Evolutionary conservation across 805 yeast genomes (phyloP), one percentile per base, ranked within the genome.

Genomic region (Wickerhamiella galacta): DNA sequence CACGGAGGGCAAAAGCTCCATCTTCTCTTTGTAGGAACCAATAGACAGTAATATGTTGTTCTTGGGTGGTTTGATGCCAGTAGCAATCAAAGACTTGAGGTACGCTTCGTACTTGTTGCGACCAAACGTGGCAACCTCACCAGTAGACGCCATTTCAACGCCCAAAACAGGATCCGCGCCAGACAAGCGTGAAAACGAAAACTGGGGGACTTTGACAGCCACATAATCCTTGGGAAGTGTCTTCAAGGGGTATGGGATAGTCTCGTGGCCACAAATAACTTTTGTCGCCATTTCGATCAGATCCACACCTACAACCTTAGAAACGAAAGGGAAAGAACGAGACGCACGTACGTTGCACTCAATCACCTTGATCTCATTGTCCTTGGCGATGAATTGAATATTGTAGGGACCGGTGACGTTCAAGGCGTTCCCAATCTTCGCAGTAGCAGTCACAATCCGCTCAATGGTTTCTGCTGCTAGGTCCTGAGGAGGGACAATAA

Each of bases 271-370:
- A 72, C 75, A 73, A 48, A 87, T 79, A 31, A 95, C 95, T 57
- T 79, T 81, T 34, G 95, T 85, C 32, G 98, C 96, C 77, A 87
- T 73, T 59, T 85, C 96, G 60, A 87, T 87, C 63, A 87, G 68
- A 57, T 87, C 93, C 37, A 87, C 83, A 43, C 95, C 95, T 43
- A 83, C 83, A 49, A 83, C 95, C 72, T 87, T 87, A 33, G 96
- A 87, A 45, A 85, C 82, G 62, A 90, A 87, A 60, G 98, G 98
- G 81, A 82, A 85, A 12, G 96, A 87, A 58, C 98, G 79, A n/a
- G 96, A 87, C 23, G 98, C 98, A 63, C 98, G 79, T 37, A 87
- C 94, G 53, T 87, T 87, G 70, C 98, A 87, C 63, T 87, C 98
- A 53, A 87, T 87, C 34, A 87, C 98, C 72, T 90, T 90, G 58